Base-by-base conservation (phyloP, 78 protist species). In the Monosiga brevicollis region DNA sequence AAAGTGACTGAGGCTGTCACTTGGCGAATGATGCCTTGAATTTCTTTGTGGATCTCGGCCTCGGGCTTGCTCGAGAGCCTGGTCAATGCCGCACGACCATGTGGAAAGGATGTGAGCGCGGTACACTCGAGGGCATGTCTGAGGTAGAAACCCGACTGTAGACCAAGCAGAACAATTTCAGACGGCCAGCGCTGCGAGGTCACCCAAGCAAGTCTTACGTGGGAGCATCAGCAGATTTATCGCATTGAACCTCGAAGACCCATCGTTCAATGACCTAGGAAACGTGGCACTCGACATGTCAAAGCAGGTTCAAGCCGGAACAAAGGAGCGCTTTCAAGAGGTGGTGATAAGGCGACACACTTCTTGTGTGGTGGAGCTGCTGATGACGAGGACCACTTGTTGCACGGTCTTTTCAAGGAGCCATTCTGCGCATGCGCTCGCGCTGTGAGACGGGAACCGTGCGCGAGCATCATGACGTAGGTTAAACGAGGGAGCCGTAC, bases 191-290 rank as follows among this genome's bases (percentile, higher is more conserved):
- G 62, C 15, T 20, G 62, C 15, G 32, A 15, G 9, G 15, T 15
- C 62, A 49, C 62, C 9, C 62, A 15, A 49, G 62, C 15, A 24
- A 71, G n/a, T 24, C 74, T 11, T 2, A 71, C 11, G 20, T n/a
- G n/a, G 37, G 37, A 71, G 37, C 32, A 34, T 24, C 24, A 15
- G 23, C 26, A 70, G 49, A 15, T 42, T 54, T 42, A 79, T 96
- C 97, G 0, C 94, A 78, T 29, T 92, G 91, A 25, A 98, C 87
- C 86, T 97, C 92, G 39, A 98, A 98, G 54, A 76, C 90, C 99
- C 99, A 98, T 6, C 99, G 84, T 81, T 98, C 99, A 2, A 97
- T 80, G 2, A 83, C 80, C n/a, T n/a, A n/a, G n/a, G n/a, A n/a
- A n/a, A n/a, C n/a, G n/a, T n/a, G n/a, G n/a, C n/a, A n/a, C n/a